These are phyloP conservation scores for Cercospora sesami DNA, from an alignment of 2,329 filamentous ascomycete species.

Conservation along the genomic window DNA sequence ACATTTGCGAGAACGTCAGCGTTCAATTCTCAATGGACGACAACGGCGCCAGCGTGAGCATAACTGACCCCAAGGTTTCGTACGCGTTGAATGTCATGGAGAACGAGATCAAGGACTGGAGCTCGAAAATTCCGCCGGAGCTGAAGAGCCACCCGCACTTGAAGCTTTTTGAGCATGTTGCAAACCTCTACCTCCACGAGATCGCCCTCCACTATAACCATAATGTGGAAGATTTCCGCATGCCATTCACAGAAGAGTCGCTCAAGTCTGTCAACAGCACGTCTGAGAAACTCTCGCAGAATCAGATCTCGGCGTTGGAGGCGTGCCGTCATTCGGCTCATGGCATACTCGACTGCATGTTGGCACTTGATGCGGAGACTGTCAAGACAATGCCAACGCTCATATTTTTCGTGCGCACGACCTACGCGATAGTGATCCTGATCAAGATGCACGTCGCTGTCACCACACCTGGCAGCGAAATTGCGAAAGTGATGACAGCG, in stretches of 20 bases:
- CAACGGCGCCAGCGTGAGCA: slow-evolving; percentile 51
- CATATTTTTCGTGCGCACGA: slow-evolving; percentile 51
- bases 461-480: slow-evolving; percentile 49
- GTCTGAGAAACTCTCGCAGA: slow-evolving; percentile 46
- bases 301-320: slow-evolving; percentile 50
- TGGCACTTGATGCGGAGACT: slow-evolving; percentile 49
- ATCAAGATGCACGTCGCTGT: slow-evolving; percentile 62
- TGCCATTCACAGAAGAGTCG: slow-evolving; percentile 47
- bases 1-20: slow-evolving; percentile 59
- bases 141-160: slow-evolving; percentile 39
- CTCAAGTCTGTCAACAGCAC: slow-evolving; percentile 44
- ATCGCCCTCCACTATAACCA: slow-evolving; percentile 52
- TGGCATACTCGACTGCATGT: slow-evolving; percentile 51
- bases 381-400: slow-evolving; percentile 50
- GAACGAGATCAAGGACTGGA: slow-evolving; percentile 54
- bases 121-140: slow-evolving; percentile 45
- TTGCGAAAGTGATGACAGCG: slow-evolving; percentile 52
- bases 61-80: slow-evolving; percentile 57
- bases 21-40: slow-evolving; percentile 60
- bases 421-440: slow-evolving; percentile 59
- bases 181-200: slow-evolving; percentile 52
- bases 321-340: slow-evolving; percentile 50
- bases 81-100: slow-evolving; percentile 58
- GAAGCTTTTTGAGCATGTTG: slow-evolving; percentile 50
- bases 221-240: slow-evolving; percentile 47